Evolutionary conservation across 179 eudicot genomes (phyloP), one percentile per base, ranked within the genome.

Genomic region (Vitellaria paradoxa): DNA sequence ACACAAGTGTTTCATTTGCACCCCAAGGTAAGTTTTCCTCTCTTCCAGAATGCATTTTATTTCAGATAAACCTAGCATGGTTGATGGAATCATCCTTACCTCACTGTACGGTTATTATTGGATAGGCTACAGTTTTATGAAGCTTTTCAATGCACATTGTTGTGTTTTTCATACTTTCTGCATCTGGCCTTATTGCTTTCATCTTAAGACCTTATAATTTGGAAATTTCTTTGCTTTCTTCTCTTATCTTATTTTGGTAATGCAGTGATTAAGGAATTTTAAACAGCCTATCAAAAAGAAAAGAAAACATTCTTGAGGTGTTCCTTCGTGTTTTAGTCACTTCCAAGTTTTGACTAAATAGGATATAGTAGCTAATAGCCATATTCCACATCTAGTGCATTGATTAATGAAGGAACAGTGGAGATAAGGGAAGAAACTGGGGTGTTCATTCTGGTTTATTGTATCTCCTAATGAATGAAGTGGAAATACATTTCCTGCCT

Each of bases 11-110:
- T 89, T 81, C 15, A 62, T 73, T 77, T 89, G 82, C 78, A 70
- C 66, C 97, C 94, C 62, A 93, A 85, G 96, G 96, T 93, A 83
- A 62, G 84, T 61, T 75, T 21, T 47, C 15, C 11, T 9, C n/a
- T 13, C 12, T 65, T 26, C 3, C 6, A 0, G 24, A 46, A 21
- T 73, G 46, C n/a, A 1, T 59, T 59, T n/a, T 42, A 14, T 74
- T 60, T 60, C 9, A 5, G 10, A 46, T 62, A 50, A 14, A 50
- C 73, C 30, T 50, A 49, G n/a, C 42, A n/a, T 7, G 5, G 5
- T 42, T 37, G 12, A 50, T 49, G 50, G 37, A 71, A 23, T 53
- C 40, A 24, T 26, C 45, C 21, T 17, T 47, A 23, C 42, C 40
- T 45, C 0, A 42, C 24, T 3, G 9, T 24, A 15, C 8, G 45